Base-by-base conservation (phyloP, 2,329 filamentous ascomycete species). In the Lecanicillium sp. region DNA sequence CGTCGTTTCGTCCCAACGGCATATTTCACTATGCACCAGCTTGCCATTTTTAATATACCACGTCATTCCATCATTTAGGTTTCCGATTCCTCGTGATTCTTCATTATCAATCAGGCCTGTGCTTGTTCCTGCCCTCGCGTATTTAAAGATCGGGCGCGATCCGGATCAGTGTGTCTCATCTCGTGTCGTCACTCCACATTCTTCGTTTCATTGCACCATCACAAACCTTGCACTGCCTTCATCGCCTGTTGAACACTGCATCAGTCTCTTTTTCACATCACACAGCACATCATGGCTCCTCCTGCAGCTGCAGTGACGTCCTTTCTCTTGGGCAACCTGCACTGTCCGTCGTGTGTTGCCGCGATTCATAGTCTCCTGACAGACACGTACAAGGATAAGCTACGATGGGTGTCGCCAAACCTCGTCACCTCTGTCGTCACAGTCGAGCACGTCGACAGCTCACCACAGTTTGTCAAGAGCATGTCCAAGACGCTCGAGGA, bases 311-410 rank as follows among this genome's bases (percentile, higher is more conserved):
- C 66, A 42, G 73, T 68, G 11, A 80, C 75, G 2, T 80, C 75
- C 25, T 77, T 82, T 52, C 68, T 86, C 44, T 65, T 88, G 48
- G 75, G 71, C 45, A 87, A 88, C 57, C 68, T 88, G n/a, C 83
- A 88, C 60, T 87, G 83, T 62, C 78, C 82, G 12, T 83, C 81
- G 43, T 88, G 83, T 56, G 76, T 85, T 35, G 71, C 74, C 27
- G 68, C 71, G 48, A 85, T 88, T 52, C 69, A 77, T 51, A 63
- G 71, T 38, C 68, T 72, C 43, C 61, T 87, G 42, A 65, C 55
- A 42, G 67, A 64, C 32, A 56, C 57, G 15, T 73, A 62, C 48
- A 52, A 49, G 38, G 57, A 52, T 61, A 72, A 54, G 52, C 63
- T 65, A 63, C 65, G 52, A 39, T 78, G 74, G 62, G 72, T 85